Conservation (phyloP, 176 grass and related monocot species). For the Ensete glaucum region DNA sequence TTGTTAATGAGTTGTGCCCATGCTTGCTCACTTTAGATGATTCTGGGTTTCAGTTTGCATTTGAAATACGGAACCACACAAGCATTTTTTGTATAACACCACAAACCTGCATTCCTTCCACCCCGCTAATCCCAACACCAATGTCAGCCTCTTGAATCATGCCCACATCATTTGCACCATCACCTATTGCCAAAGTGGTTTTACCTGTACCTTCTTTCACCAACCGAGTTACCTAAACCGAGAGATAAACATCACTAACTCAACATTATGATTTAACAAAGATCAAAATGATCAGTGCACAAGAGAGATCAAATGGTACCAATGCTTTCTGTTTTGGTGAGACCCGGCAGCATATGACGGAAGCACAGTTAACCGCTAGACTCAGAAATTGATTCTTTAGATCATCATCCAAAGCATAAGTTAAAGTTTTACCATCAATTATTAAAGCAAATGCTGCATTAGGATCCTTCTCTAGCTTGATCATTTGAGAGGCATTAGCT, state of each 20-base stretch:
- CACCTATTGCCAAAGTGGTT: conserved; percentile 92
- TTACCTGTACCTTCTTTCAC: conserved; percentile 94
- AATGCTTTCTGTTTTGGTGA: conserved; percentile 97
- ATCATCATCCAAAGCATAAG: conserved; percentile 68
- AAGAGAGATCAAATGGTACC: conserved; percentile 39
- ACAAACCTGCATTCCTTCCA: conserved; percentile 94
- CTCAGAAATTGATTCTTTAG: conserved; percentile 84
- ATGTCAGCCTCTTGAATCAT: conserved; percentile 99
- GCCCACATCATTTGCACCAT: conserved; percentile 99
- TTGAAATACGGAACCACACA: background rate
- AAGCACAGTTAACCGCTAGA: conserved; percentile 84
- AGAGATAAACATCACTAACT: conserved; percentile 3
- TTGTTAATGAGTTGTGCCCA: background rate
- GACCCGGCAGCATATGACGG: conserved; percentile 95
- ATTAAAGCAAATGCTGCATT: conserved; percentile 93
- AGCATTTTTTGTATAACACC: background rate
- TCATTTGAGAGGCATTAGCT: conserved; percentile 75
- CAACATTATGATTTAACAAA: background rate
- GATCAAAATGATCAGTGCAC: background rate
- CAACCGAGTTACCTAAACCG: conserved; percentile 77
- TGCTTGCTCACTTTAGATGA: background rate
- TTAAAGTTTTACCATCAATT: conserved; percentile 91
- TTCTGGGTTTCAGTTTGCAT: background rate
- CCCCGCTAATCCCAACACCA: conserved; percentile 98
- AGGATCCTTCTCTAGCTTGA: conserved; percentile 93